Base-by-base conservation (phyloP, 129 eudicot genomes). In the Erigeron canadensis region DNA sequence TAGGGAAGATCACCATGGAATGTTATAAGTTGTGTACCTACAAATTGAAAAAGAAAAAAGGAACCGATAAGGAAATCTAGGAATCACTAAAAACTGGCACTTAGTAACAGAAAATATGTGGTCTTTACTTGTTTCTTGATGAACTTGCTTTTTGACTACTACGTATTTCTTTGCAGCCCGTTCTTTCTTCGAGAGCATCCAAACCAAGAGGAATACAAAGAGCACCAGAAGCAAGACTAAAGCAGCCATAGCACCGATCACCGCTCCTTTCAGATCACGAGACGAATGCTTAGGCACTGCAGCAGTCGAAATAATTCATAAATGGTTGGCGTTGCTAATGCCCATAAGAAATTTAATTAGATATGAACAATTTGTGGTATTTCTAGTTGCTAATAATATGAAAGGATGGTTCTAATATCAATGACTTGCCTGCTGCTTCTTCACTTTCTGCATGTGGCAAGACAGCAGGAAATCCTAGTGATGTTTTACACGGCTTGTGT, bases 1-100 rank as follows among this genome's bases (percentile, higher is more conserved):
- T 94, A 94, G 17, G 97, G 98, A 82, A 94, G 97, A 73, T 94
- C 96, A 4, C 98, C 98, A 50, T 94, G 98, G 76, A 94, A 94
- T 17, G 97, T 94, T 60, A 89, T 81, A 56, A 94, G 88, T 82
- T 94, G 89, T 57, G 97, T 87, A 82, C 90, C 98, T 94, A 69
- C 34, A 16, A 21, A 70, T 43, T 23, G 43, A 46, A n/a, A 61
- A 8, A 70, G 58, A 5, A 50, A n/a, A 61, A 8, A 70, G 58
- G 3, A 50, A 15, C 0, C 2, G 13, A 8, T 53, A 12, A 44
- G 2, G 15, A 65, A 55, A 54, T 18, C 45, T 42, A 28, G 19
- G 54, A 8, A 22, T 62, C 16, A 42, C 11, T 51, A 12, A 70
- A 70, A 51, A 22, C 16, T 12, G 63, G 39, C 15, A 22, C 37